These are phyloP conservation scores for Hypoxylon rickii DNA, from an alignment of 495 filamentous ascomycete genomes.

Conservation along the genomic window DNA sequence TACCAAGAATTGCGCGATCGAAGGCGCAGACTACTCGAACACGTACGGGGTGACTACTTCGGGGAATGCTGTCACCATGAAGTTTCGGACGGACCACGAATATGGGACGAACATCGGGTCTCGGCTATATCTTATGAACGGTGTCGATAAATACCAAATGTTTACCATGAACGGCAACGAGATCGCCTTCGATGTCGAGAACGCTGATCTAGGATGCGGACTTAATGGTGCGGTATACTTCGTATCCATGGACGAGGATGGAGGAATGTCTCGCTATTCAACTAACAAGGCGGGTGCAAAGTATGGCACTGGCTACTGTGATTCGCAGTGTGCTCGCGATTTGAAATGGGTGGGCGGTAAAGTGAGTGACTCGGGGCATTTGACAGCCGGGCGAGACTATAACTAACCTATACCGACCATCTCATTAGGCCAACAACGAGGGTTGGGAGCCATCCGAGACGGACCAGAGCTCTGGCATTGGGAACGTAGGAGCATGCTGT, in stretches of 20 bases:
- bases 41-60: conserved; percentile 50
- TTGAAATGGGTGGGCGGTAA: conserved; percentile 55
- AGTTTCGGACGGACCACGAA: conserved; percentile 56
- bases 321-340: conserved; percentile 59
- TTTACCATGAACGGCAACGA: conserved; percentile 59
- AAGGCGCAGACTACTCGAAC: conserved; percentile 54
- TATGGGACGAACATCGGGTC: conserved; percentile 52
- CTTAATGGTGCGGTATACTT: conserved; percentile 63
- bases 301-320: conserved; percentile 64
- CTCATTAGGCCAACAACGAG: conserved; percentile 63
- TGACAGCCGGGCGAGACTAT: no score
- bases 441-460: conserved; percentile 60
- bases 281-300: conserved; percentile 62
- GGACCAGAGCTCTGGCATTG: conserved; percentile 61
- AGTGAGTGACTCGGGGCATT: no score
- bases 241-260: conserved; percentile 59
- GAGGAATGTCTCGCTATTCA: conserved; percentile 53
- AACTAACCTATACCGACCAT: no score
- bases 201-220: conserved; percentile 55
- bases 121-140: conserved; percentile 59
- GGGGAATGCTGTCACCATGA: conserved; percentile 47
- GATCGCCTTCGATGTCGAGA: conserved; percentile 64
- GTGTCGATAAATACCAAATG: conserved; percentile 55
- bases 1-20: conserved; percentile 56
- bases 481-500: conserved; percentile 67